phyloP scores from a whole-genome alignment of 108 stramenopile species.

The Skeletonema marinoi region DNA sequence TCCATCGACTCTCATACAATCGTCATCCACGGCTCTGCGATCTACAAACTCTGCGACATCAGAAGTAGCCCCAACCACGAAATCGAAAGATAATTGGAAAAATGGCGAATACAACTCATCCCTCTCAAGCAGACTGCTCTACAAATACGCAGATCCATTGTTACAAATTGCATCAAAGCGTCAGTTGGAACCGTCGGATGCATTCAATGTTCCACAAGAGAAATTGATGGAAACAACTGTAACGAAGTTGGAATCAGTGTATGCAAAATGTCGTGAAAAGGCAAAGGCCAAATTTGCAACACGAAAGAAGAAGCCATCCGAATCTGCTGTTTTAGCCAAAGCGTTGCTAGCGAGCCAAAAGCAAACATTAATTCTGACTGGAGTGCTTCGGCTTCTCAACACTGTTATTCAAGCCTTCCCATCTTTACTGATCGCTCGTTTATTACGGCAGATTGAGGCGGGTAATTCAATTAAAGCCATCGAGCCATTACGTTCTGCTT shows the following conservation, averaged over 20 bases:
- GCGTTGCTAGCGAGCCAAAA: constrained; percentile 59
- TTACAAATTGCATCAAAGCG: constrained; percentile 57
- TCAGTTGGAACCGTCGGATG: constrained; percentile 60
- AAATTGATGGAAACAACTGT: constrained; percentile 50
- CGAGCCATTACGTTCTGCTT: constrained; percentile 54
- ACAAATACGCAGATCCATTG: constrained; percentile 59
- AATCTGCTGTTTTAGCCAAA: constrained; percentile 56
- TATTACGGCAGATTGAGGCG: constrained; percentile 70
- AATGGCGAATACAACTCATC: constrained; percentile 57
- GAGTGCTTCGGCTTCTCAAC: constrained; percentile 64
- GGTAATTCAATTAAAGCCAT: constrained; percentile 42
- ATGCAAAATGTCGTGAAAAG: constrained; percentile 22
- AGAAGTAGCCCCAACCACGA: neutral
- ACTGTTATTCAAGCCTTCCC: constrained; percentile 79
- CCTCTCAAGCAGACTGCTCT: constrained; percentile 56
- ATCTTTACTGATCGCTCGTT: constrained; percentile 64
- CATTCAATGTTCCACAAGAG: constrained; percentile 45
- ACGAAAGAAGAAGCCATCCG: constrained; percentile 25
- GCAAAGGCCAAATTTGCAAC: constrained; percentile 11
- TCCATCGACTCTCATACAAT: neutral
- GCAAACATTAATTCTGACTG: constrained; percentile 54
- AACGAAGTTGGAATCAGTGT: constrained; percentile 24
- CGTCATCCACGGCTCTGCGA: neutral
- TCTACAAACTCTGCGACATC: neutral
- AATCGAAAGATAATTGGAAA: constrained; percentile 38